Conservation (phyloP, 108 stramenopile genomes). For the Cyclostephanos tholiformis region DNA sequence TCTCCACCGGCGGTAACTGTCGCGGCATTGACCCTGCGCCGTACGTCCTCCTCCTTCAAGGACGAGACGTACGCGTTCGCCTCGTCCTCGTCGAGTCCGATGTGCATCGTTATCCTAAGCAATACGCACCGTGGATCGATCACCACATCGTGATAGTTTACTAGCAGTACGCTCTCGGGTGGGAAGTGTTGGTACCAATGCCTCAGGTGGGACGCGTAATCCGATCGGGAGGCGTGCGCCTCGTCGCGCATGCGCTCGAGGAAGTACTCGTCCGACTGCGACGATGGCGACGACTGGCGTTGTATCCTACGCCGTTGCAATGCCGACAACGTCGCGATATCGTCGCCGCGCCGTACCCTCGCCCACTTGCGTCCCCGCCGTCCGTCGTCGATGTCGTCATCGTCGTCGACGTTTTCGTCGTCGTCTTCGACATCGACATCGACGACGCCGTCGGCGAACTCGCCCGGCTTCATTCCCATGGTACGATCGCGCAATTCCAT, state of each 20-base stretch:
- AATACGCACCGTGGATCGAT: constrained; percentile 40
- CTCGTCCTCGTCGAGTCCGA: constrained; percentile 46
- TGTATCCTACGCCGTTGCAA: constrained; percentile 36
- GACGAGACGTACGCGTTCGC: constrained; percentile 31
- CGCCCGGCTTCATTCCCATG: constrained; percentile 49
- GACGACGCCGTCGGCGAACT: constrained; percentile 43
- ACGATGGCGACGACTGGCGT: constrained; percentile 40
- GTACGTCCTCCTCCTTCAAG: constrained; percentile 36
- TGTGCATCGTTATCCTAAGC: constrained; percentile 34
- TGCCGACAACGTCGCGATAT: constrained; percentile 17
- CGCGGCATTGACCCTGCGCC: constrained; percentile 45
- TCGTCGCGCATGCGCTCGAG: constrained; percentile 37
- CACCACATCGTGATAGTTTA: constrained; percentile 51
- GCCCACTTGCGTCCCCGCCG: neutral
- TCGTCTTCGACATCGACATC: neutral
- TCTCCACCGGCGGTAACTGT: neutral
- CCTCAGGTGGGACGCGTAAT: constrained; percentile 44
- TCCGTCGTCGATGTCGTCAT: no score
- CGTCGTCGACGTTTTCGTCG: no score
- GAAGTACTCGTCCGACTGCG: constrained; percentile 52
- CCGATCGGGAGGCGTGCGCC: constrained; percentile 34
- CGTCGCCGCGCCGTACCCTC: neutral
- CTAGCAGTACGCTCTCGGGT: constrained; percentile 40
- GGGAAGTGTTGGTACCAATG: constrained; percentile 50
- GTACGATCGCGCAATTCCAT: constrained; percentile 58